Percentiles rank a stretch among this genome's conserved stretches.
Evolutionary conservation across 2,329 filamentous ascomycete genomes (phyloP).

Genomic region (Ascochyta clinopodiicola): DNA sequence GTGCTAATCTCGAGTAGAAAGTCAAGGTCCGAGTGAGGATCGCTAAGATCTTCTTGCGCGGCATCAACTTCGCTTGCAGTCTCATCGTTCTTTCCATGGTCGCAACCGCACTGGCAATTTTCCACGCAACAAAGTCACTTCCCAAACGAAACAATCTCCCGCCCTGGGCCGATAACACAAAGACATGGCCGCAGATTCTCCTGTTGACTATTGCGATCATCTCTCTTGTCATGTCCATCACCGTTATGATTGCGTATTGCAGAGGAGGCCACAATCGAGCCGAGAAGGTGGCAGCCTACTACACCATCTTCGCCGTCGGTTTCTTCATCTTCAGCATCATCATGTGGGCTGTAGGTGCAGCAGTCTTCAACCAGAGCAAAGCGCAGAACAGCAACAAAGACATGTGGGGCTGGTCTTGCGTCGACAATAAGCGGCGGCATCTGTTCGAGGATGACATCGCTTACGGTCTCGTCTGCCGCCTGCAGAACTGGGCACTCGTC

Average conservation of each 20-base stretch:
- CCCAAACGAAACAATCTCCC: slow-evolving; percentile 80
- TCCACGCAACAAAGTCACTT: slow-evolving; percentile 82
- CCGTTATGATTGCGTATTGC: slow-evolving; percentile 86
- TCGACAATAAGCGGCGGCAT: slow-evolving; percentile 79
- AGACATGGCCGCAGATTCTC: slow-evolving; percentile 87
- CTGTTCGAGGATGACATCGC: slow-evolving; percentile 82
- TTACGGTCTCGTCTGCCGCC: slow-evolving; percentile 88
- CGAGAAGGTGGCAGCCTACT: slow-evolving; percentile 93
- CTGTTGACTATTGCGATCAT: slow-evolving; percentile 80
- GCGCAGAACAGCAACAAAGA: slow-evolving; percentile 79
- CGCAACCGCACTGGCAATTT: slow-evolving; percentile 86
- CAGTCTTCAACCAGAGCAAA: slow-evolving; percentile 79
- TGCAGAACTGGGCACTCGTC: slow-evolving; percentile 95
- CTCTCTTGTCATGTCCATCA: slow-evolving; percentile 78
- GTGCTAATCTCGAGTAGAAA: slow-evolving; percentile 68
- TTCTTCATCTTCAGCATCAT: slow-evolving; percentile 94
- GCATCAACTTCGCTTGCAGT: slow-evolving; percentile 96
- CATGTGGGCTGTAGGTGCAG: slow-evolving; percentile 90
- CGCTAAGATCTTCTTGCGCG: slow-evolving; percentile 93
- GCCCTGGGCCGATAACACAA: slow-evolving; percentile 80
- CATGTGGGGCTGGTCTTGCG: slow-evolving; percentile 98
- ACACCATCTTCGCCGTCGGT: slow-evolving; percentile 88
- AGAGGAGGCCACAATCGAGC: slow-evolving; percentile 86
- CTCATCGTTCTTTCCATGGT: slow-evolving; percentile 93
- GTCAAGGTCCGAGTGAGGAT: slow-evolving; percentile 89